Evolutionary conservation across 306 rosid species (phyloP).

Genomic region (Abrus pulchellus): DNA sequence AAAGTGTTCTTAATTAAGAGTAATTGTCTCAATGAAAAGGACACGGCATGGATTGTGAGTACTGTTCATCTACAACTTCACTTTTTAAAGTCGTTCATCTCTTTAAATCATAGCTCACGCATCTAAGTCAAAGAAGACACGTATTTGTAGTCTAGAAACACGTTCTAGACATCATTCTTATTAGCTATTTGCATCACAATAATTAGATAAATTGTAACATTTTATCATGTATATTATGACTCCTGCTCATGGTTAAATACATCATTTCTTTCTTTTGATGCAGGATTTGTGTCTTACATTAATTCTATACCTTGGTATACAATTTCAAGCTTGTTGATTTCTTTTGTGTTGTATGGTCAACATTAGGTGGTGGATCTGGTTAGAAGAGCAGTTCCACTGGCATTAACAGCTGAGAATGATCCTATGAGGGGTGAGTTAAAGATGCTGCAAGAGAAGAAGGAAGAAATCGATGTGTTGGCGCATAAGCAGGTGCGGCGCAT

Average conservation of each 20-base stretch:
- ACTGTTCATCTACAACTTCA: too few relatives aligned
- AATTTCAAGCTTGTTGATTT: slow-evolving; percentile 10
- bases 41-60: too few relatives aligned
- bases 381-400: slow-evolving; percentile 81
- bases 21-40: too few relatives aligned
- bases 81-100: too few relatives aligned
- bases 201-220: not conserved
- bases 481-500: slow-evolving; percentile 77
- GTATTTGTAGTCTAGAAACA: too few relatives aligned
- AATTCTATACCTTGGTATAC: not conserved
- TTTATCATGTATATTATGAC: not conserved
- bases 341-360: slow-evolving; percentile 24
- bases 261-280: not conserved
- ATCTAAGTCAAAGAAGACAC: too few relatives aligned
- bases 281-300: not conserved
- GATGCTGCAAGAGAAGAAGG: slow-evolving; percentile 68
- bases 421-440: slow-evolving; percentile 71
- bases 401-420: slow-evolving; percentile 69
- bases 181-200: not conserved
- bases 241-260: not conserved
- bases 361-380: slow-evolving; percentile 84
- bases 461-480: slow-evolving; percentile 77
- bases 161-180: not conserved
- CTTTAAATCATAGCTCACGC: too few relatives aligned
- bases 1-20: too few relatives aligned